Percentiles rank a stretch among this genome's conserved stretches.
phyloP scores from a whole-genome alignment of 2,329 filamentous ascomycete species.

The Penicillium frequentans region DNA sequence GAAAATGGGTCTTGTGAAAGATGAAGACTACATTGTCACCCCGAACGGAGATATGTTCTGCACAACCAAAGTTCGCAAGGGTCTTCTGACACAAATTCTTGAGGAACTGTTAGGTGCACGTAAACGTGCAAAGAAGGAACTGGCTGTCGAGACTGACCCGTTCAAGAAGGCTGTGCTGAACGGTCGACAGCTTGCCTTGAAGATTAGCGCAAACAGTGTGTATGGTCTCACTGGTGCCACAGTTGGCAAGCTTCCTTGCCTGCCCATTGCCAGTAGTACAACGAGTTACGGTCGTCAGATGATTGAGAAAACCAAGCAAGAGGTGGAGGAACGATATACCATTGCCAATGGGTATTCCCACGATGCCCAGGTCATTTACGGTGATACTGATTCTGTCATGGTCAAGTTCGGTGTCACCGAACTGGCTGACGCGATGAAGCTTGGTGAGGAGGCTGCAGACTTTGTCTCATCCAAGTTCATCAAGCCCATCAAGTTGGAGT shows the following conservation, averaged over 20 bases:
- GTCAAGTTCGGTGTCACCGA: slow-evolving; percentile 95
- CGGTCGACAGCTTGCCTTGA: slow-evolving; percentile 92
- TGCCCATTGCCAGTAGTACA: slow-evolving; percentile 93
- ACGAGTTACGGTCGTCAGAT: slow-evolving; percentile 97
- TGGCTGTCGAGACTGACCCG: slow-evolving; percentile 84
- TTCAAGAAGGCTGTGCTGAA: slow-evolving; percentile 99
- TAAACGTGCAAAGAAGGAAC: slow-evolving; percentile 90
- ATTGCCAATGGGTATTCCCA: slow-evolving; percentile 93
- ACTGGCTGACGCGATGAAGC: slow-evolving; percentile 83
- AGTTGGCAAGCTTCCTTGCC: slow-evolving; percentile 90
- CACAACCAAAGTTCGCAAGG: slow-evolving; percentile 84
- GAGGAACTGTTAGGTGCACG: slow-evolving; percentile 88
- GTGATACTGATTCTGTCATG: slow-evolving; percentile 99
- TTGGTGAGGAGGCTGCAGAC: slow-evolving; percentile 88
- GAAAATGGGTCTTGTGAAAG: slow-evolving; percentile 74
- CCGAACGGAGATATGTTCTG: slow-evolving; percentile 93
- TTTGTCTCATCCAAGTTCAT: slow-evolving; percentile 90
- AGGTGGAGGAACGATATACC: slow-evolving; percentile 85
- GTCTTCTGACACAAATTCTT: slow-evolving; percentile 88
- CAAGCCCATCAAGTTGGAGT: slow-evolving; percentile 97
- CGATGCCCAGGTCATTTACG: slow-evolving; percentile 95
- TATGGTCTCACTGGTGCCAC: slow-evolving; percentile 97
- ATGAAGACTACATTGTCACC: slow-evolving; percentile 94
- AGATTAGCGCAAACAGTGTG: slow-evolving; percentile 95
- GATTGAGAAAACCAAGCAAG: slow-evolving; percentile 98